Base-by-base conservation (phyloP, 306 rosid genomes). In the Ceratonia siliqua region DNA sequence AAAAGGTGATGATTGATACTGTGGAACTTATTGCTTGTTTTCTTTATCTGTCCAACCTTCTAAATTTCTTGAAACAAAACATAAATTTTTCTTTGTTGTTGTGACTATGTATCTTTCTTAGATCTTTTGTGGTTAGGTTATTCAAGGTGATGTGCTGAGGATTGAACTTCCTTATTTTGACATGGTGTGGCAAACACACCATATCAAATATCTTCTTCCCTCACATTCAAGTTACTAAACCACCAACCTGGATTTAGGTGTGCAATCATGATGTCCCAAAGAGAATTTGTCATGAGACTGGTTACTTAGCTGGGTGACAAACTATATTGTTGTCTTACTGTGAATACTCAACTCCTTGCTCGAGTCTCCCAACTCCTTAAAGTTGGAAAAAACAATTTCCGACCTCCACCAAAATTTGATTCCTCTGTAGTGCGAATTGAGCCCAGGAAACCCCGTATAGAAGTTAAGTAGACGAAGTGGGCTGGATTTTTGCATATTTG, bases 251-350 rank as follows among this genome's bases (percentile, higher is more conserved):
- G 86, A 1, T 94, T 94, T 81, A 82, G 98, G 69, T 89, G 97
- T 41, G 97, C 98, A 17, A 87, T 94, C 77, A 91, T 94, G 48
- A 94, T 94, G 98, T 94, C 89, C 55, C 98, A 94, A 76, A 82
- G 96, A 75, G 98, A 94, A 73, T 94, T 94, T 33, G 96, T 97
- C 13, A 88, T 91, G 98, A 88, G 98, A 67, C 76, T 94, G 71
- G 92, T 94, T 21, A 97, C 97, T 41, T 97, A 88, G 83, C 98
- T 97, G 0, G 96, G 97, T 12, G 97, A 94, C 54, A 94, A 91
- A 76, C 91, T 91, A 35, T 94, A 94, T 78, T 91, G 98, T 27
- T 95, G 96, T 68, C 92, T 94, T 4, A 91, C 98, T 0, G 98
- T 91, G 48, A 94, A 94, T 73, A 90, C 97, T 5, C 96, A 90